Base-by-base conservation (phyloP, 2,329 filamentous ascomycete genomes). In the Colletotrichum somersetense region DNA sequence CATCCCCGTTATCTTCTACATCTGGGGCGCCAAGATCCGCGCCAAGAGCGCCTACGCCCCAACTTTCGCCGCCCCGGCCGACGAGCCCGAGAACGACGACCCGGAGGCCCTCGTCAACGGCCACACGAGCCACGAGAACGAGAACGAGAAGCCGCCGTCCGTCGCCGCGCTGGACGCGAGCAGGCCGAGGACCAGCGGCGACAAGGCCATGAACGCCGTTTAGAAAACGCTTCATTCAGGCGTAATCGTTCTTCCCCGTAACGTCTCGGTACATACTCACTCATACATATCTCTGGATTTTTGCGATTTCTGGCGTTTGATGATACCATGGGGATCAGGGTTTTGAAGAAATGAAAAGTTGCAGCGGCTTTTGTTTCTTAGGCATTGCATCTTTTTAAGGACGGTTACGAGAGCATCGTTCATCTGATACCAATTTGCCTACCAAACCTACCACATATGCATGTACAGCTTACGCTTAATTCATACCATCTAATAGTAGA, bases 1-100 rank as follows among this genome's bases (percentile, higher is more conserved):
- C 0, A 91, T 92, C 62, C 91, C 91, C 16, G 84, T 91, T 62
- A 78, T 89, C 74, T 92, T 92, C 77, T 89, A 87, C 79, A 78
- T 87, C 61, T 92, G 90, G 77, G 90, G 91, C 56, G 82, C 81
- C 77, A 85, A 80, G 78, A 89, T 92, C 73, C 84, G 91, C 50
- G 77, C 81, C 56, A 86, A 81, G 78, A 90, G 88, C 80, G 79
- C 83, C 53, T 90, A 87, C 75, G 89, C 89, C 0, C 89, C 89
- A 0, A 88, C 85, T 0, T 76, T 76, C 50, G 53, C 77, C 69
- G 69, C 74, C 55, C 46, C 75, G 42, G 74, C 71, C 46, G 74
- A 78, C 16, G 73, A 73, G 62, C 56, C 64, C 42, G 71, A 93
- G 82, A 33, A 77, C 68, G 70, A 73, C 53, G 46, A 63, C 16